Conservation (phyloP, 2,329 filamentous ascomycete genomes). For the Colletotrichum godetiae region DNA sequence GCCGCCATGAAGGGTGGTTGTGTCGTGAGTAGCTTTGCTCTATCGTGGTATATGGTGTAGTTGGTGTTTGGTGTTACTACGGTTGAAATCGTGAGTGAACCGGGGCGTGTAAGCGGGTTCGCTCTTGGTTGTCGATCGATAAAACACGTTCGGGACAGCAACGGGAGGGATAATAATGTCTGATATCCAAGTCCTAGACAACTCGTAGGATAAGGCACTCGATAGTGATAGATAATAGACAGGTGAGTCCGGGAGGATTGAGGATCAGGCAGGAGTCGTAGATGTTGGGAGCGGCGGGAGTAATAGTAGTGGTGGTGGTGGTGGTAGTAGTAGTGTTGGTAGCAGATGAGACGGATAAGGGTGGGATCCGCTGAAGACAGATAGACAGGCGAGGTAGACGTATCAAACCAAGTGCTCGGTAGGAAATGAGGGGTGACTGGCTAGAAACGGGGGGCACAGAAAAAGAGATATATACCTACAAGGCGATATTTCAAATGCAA, state of each 20-base stretch:
- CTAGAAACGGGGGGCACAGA: constrained; percentile 17
- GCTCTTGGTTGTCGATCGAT: background rate
- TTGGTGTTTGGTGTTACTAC: background rate
- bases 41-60: background rate
- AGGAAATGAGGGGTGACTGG: constrained; percentile 13
- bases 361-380: constrained; percentile 31
- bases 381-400: constrained; percentile 14
- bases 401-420: constrained; percentile 24
- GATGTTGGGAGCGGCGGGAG: background rate
- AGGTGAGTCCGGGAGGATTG: background rate
- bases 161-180: background rate
- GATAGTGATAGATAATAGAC: constrained; percentile 8
- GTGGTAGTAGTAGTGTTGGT: background rate
- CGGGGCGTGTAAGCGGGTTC: background rate
- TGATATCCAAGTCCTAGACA: background rate
- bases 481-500: constrained; percentile 34
- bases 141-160: background rate
- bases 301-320: constrained; percentile 11
- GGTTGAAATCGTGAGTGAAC: constrained; percentile 6
- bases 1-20: constrained; percentile 33
- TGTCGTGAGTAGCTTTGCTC: constrained; percentile 1
- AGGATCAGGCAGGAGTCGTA: background rate
- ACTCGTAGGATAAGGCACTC: background rate
- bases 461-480: constrained; percentile 33
- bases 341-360: constrained; percentile 2